These are phyloP conservation scores for Xylariaceae sp. DNA, from an alignment of 2,329 filamentous ascomycete species.

Conservation along the genomic window DNA sequence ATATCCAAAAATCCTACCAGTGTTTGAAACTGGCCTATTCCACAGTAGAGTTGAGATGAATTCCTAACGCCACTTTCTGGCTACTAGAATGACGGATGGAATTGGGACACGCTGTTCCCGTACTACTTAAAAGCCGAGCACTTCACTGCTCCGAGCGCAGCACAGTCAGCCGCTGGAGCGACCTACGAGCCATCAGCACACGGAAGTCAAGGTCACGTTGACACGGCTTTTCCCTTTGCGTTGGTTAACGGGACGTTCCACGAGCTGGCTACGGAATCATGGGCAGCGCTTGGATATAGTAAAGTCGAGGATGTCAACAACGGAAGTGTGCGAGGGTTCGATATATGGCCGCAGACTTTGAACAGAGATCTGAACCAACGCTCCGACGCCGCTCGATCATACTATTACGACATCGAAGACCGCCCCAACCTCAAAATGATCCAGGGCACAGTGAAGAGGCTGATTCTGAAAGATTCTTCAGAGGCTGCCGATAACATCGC, in stretches of 20 bases:
- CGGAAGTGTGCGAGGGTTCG: slow-evolving; percentile 37
- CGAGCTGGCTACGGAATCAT: slow-evolving; percentile 28
- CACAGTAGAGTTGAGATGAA: no score
- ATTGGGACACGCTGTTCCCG: slow-evolving; percentile 41
- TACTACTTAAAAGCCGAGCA: slow-evolving; percentile 44
- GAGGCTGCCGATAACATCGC: slow-evolving; percentile 8
- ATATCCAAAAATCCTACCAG: no score
- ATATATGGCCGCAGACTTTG: slow-evolving; percentile 37
- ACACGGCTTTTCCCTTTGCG: slow-evolving; percentile 34
- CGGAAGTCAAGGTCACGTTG: slow-evolving; percentile 33
- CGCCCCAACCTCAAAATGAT: slow-evolving; percentile 38
- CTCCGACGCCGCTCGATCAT: slow-evolving; percentile 40
- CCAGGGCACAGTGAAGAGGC: slow-evolving; percentile 33
- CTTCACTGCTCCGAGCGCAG: slow-evolving; percentile 31
- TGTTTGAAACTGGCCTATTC: no score
- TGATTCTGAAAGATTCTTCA: slow-evolving; percentile 26
- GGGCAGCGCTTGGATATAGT: slow-evolving; percentile 30
- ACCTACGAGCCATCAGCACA: slow-evolving; percentile 33
- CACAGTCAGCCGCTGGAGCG: slow-evolving; percentile 34
- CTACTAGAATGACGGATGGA: slow-evolving; percentile 39
- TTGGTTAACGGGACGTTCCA: slow-evolving; percentile 34
- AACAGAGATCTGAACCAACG: slow-evolving; percentile 35
- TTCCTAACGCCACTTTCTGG: no score
- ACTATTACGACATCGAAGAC: slow-evolving; percentile 35
- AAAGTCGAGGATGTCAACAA: slow-evolving; percentile 36